Evolutionary conservation across 2,329 filamentous ascomycete genomes (phyloP), one percentile per base, ranked within the genome.

Genomic region (Elsinoe arachidis): DNA sequence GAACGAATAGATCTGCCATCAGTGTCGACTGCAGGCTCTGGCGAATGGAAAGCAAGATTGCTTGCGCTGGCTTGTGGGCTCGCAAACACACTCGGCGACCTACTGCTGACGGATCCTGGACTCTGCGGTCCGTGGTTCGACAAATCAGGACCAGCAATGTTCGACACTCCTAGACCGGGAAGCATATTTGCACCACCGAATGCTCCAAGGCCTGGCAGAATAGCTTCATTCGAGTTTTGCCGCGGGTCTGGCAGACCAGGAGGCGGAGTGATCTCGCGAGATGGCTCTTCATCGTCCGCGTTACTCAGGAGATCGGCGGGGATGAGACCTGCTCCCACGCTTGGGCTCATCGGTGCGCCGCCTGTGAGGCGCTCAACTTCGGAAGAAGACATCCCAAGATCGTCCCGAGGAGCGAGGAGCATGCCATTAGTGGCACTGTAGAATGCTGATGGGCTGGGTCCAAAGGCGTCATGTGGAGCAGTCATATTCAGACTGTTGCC

Each of bases 321-420:
- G 14, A 95, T 73, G 2, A 92, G 75, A 14, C 68, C 66, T 17
- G 85, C 80, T 26, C 86, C 84, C 1, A 88, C 88, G 3, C 86
- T 87, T 1, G 88, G 88, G 64, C 87, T 91, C 68, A 92, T 80
- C 1, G 86, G 86, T 1, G 86, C 87, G 26, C 81, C 83, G 15
- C 78, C 80, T 2, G 79, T 83, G 35, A 86, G 68, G 15, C 77
- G 77, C 58, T 81, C 81, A 3, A 85, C 72, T 15, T 86, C 84
- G 1, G 82, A 79, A 33, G 87, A 85, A 5, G 81, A 82, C 56
- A 84, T 76, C 9, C 69, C 64, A 61, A 76, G 63, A 60, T 74
- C 70, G 43, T 75, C 72, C 17, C 74, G 69, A 35, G 46, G 46
- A 15, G 57, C 60, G n/a, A 82, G 65, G 3, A 80, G 78, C 79